Evolutionary conservation across 2,329 filamentous ascomycete genomes (phyloP).

Genomic region (Rhexocercosporidium sp.): DNA sequence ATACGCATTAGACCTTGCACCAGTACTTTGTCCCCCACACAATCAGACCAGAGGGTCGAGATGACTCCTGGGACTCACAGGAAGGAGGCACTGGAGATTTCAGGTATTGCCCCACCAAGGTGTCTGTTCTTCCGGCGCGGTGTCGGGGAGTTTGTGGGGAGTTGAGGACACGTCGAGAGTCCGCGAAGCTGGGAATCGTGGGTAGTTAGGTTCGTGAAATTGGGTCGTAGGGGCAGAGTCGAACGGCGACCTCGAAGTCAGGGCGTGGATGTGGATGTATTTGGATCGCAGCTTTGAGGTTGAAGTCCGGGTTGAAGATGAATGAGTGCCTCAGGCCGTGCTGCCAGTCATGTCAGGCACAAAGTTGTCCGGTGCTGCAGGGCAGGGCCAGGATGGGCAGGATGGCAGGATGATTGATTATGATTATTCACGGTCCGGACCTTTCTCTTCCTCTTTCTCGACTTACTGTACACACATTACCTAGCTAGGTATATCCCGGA

Average conservation of each 20-base stretch:
- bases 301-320: slow-evolving; percentile 13
- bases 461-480: neutral
- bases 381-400: too few relatives aligned
- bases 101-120: slow-evolving; percentile 41
- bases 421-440: neutral
- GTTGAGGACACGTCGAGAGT: neutral
- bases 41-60: slow-evolving; percentile 11
- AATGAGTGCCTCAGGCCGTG: neutral
- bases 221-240: neutral
- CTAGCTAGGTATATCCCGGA: too few relatives aligned
- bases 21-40: slow-evolving; percentile 2
- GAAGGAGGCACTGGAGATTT: slow-evolving; percentile 26
- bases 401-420: neutral
- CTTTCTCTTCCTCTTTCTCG: neutral
- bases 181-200: neutral
- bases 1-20: slow-evolving; percentile 30
- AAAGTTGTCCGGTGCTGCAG: neutral
- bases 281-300: slow-evolving; percentile 5
- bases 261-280: slow-evolving; percentile 5
- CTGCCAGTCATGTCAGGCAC: slow-evolving; percentile 8
- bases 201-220: neutral
- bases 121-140: slow-evolving; percentile 31
- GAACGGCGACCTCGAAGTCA: neutral
- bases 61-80: slow-evolving; percentile 31
- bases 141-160: slow-evolving; percentile 7